phyloP scores from a whole-genome alignment of 1,139 yeast genomes.

The Saccharomyces pastorianus region DNA sequence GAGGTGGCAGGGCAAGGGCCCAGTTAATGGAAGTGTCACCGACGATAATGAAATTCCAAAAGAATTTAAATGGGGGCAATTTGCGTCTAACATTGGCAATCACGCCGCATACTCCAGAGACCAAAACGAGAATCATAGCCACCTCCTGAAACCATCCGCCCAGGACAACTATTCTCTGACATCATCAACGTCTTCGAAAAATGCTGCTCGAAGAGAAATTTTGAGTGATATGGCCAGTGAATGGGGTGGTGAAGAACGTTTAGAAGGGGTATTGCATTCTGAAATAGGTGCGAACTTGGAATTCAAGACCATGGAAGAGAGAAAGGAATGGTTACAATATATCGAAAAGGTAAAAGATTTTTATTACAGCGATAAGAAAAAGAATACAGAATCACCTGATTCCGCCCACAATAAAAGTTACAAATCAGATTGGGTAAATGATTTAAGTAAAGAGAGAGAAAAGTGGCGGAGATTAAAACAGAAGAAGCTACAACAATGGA shows the following conservation, averaged over 20 bases:
- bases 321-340: slow-evolving; percentile 27
- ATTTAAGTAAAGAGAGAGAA: slow-evolving; percentile 22
- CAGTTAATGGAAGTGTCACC: slow-evolving; percentile 1
- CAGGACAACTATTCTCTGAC: neutral
- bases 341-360: slow-evolving; percentile 24
- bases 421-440: slow-evolving; percentile 16
- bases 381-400: slow-evolving; percentile 1
- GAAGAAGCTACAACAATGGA: slow-evolving; percentile 56
- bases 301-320: slow-evolving; percentile 27
- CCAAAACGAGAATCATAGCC: slow-evolving; percentile 7
- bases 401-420: neutral
- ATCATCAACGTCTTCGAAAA: slow-evolving; percentile 5
- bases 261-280: slow-evolving; percentile 48
- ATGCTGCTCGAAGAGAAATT: slow-evolving; percentile 16
- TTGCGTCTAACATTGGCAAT: slow-evolving; percentile 22
- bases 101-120: slow-evolving; percentile 22
- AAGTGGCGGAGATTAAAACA: slow-evolving; percentile 31
- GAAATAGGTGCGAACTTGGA: slow-evolving; percentile 24
- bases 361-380: slow-evolving; percentile 19
- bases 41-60: slow-evolving; percentile 1
- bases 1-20: slow-evolving; percentile 2
- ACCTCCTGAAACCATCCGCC: neutral
- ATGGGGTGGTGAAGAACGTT: slow-evolving; percentile 68
- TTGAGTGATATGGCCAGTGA: slow-evolving; percentile 37
- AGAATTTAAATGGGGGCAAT: slow-evolving; percentile 23